These are phyloP conservation scores for Saccharomyces eubayanus DNA, from an alignment of 805 yeast species.

Conservation along the genomic window DNA sequence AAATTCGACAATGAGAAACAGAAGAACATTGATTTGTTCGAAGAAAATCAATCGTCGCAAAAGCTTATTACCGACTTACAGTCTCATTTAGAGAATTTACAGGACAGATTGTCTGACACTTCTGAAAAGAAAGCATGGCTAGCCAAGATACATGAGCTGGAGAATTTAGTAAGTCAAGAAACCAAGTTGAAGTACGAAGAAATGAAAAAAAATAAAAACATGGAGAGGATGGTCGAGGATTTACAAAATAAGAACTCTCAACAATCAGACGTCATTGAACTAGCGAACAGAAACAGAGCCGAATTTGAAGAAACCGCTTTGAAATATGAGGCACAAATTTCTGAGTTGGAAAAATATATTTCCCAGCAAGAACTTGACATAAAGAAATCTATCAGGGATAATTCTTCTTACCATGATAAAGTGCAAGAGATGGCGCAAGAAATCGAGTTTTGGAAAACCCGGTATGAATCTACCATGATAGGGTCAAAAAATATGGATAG, in stretches of 20 bases:
- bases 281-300: constrained; percentile 52
- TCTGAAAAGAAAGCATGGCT: constrained; percentile 55
- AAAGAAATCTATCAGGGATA: constrained; percentile 48
- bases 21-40: constrained; percentile 47
- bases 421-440: constrained; percentile 48
- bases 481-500: neutral
- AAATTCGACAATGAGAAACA: constrained; percentile 39
- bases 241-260: constrained; percentile 43
- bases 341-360: constrained; percentile 37
- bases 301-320: constrained; percentile 44
- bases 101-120: constrained; percentile 40
- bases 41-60: constrained; percentile 59
- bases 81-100: constrained; percentile 37
- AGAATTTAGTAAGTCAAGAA: constrained; percentile 40
- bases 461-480: constrained; percentile 6
- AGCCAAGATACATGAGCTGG: constrained; percentile 44
- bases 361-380: constrained; percentile 37
- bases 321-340: constrained; percentile 39
- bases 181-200: constrained; percentile 44
- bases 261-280: constrained; percentile 42
- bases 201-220: constrained; percentile 39
- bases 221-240: constrained; percentile 49
- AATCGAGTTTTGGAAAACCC: constrained; percentile 45
- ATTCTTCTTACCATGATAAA: constrained; percentile 45
- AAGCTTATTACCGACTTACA: constrained; percentile 47